Evolutionary conservation across 371 early-diverging fungal genomes (phyloP).

Genomic region (Mortierella sp.): DNA sequence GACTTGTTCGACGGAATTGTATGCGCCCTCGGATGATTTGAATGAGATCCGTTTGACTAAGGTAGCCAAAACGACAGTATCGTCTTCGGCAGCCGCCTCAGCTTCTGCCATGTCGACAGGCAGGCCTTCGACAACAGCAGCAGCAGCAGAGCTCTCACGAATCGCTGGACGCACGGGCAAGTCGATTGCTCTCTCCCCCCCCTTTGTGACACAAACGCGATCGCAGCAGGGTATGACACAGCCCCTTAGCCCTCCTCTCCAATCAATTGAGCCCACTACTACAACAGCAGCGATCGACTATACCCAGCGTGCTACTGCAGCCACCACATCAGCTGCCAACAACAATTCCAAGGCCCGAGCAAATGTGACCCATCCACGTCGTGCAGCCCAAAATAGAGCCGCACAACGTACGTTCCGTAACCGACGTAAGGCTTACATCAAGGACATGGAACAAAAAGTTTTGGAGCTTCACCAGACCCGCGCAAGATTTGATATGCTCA

Average conservation of each 20-base stretch:
- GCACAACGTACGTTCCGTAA: constrained; percentile 78
- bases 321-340: background rate
- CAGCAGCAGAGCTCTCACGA: background rate
- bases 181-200: too few species aligned
- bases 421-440: constrained; percentile 73
- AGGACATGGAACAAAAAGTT: constrained; percentile 67
- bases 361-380: constrained; percentile 50
- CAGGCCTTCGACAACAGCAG: background rate
- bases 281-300: too few species aligned
- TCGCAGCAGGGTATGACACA: too few species aligned
- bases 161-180: background rate
- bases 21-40: constrained; percentile 5
- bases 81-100: constrained; percentile 12
- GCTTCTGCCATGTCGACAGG: background rate
- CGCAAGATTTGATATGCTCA: constrained; percentile 8
- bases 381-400: constrained; percentile 75
- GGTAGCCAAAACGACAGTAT: constrained; percentile 4
- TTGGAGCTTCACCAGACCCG: constrained; percentile 43
- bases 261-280: too few species aligned
- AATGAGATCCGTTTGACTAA: constrained; percentile 13
- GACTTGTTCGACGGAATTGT: constrained; percentile 11
- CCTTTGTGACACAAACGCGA: too few species aligned
- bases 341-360: background rate
- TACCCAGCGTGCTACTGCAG: background rate
- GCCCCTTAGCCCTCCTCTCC: constrained; percentile 2